Evolutionary conservation across 2,329 filamentous ascomycete genomes (phyloP).

Genomic region (Penicillium thymicola): DNA sequence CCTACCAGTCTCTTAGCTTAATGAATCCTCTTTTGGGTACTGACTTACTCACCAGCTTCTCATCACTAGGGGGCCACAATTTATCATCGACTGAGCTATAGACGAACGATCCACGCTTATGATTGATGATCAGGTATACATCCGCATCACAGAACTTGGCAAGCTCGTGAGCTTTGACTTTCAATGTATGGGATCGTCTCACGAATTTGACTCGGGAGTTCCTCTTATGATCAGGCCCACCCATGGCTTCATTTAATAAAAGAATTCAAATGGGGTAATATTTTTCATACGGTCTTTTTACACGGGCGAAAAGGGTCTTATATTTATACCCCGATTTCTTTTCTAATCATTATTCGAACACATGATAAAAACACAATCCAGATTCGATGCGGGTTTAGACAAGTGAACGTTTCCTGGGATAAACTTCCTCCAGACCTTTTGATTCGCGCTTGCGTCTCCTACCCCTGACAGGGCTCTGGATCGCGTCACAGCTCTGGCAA

Average conservation of each 20-base stretch:
- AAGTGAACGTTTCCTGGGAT: neutral
- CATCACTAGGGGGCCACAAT: neutral
- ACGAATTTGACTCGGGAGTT: neutral
- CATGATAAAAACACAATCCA: neutral
- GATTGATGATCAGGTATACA: neutral
- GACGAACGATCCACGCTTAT: neutral
- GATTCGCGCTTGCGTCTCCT: conserved; percentile 6
- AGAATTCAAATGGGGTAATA: too few species aligned
- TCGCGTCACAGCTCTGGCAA: neutral
- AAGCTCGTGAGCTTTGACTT: conserved; percentile 2
- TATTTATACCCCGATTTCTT: neutral
- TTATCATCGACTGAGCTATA: neutral
- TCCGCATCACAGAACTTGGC: neutral
- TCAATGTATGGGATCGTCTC: neutral
- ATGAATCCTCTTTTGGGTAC: neutral
- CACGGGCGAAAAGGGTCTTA: neutral
- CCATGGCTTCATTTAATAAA: neutral
- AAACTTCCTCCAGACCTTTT: neutral
- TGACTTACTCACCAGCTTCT: neutral
- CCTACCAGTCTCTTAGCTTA: neutral
- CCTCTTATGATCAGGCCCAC: neutral
- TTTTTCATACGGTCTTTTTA: neutral
- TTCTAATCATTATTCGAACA: neutral
- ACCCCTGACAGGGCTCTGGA: conserved; percentile 4
- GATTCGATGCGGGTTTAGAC: neutral